Evolutionary conservation across 2,329 filamentous ascomycete genomes (phyloP).

Genomic region (Penicillium corylophilum): DNA sequence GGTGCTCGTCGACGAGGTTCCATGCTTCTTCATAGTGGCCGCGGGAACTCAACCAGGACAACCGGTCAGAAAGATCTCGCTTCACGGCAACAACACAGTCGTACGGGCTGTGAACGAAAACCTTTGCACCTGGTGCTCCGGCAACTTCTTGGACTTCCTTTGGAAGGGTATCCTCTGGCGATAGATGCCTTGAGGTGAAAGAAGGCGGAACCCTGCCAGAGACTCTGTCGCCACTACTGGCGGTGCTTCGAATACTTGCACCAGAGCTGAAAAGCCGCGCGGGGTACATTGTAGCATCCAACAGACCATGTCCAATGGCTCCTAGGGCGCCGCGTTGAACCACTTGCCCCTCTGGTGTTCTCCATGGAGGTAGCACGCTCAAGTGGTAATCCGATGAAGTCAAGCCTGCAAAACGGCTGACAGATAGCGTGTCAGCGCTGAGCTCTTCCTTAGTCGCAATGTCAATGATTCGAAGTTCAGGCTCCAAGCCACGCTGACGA

Average conservation of each 20-base stretch:
- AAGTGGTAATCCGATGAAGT: constrained; percentile 91
- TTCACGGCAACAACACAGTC: constrained; percentile 93
- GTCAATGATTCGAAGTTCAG: constrained; percentile 88
- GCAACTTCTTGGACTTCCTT: constrained; percentile 51
- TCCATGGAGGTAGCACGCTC: constrained; percentile 74
- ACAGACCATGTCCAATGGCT: constrained; percentile 71
- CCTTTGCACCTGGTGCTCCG: constrained; percentile 64
- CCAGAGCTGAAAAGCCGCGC: constrained; percentile 82
- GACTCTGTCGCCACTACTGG: constrained; percentile 56
- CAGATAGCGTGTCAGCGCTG: constrained; percentile 79
- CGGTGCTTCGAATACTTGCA: constrained; percentile 68
- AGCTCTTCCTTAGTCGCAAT: constrained; percentile 78
- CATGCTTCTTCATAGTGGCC: constrained; percentile 81
- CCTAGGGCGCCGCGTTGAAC: constrained; percentile 74
- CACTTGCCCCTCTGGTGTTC: constrained; percentile 59
- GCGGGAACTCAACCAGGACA: constrained; percentile 80
- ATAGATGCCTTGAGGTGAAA: constrained; percentile 56
- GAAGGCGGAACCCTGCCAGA: constrained; percentile 53
- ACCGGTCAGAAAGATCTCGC: constrained; percentile 79
- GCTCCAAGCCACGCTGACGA: constrained; percentile 75
- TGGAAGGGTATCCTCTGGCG: constrained; percentile 34
- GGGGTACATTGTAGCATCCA: constrained; percentile 88
- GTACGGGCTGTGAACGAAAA: constrained; percentile 95
- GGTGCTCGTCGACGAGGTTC: constrained; percentile 84
- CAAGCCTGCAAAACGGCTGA: constrained; percentile 83